Conservation (phyloP, 148 eudicot genomes). For the Polygonum aviculare region DNA sequence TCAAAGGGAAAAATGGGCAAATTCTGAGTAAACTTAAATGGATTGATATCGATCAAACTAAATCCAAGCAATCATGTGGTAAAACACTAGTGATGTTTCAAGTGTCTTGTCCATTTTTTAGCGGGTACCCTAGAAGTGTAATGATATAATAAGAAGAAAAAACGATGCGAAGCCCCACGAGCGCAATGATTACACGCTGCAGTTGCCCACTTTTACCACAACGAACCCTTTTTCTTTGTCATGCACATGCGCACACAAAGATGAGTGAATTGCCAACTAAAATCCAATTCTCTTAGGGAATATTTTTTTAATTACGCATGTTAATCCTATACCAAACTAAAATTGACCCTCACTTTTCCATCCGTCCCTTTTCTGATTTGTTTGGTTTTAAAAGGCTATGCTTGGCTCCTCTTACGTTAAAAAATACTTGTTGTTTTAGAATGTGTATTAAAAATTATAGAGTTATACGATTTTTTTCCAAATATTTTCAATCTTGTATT, state of each 20-base stretch:
- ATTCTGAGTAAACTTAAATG: too few relatives aligned
- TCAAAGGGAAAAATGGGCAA: too few relatives aligned
- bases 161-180: background rate
- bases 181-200: slow-evolving; percentile 5
- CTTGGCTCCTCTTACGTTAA: background rate
- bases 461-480: too few relatives aligned
- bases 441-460: too few relatives aligned
- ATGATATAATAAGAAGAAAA: background rate
- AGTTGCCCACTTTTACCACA: slow-evolving; percentile 6
- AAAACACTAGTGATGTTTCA: background rate
- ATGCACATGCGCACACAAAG: slow-evolving; percentile 11
- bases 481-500: too few relatives aligned
- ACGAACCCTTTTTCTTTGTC: background rate
- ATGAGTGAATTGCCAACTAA: slow-evolving; percentile 1
- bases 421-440: too few relatives aligned
- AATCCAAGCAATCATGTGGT: too few relatives aligned
- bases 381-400: background rate
- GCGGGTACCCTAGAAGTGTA: background rate
- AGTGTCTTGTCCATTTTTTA: background rate
- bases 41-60: too few relatives aligned
- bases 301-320: background rate
- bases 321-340: background rate
- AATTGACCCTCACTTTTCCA: background rate
- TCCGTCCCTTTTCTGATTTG: background rate
- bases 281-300: background rate